Percentiles rank a stretch among this genome's conserved stretches.
Conservation (phyloP, 2,329 filamentous ascomycete genomes). For the Tolypocladium paradoxum region DNA sequence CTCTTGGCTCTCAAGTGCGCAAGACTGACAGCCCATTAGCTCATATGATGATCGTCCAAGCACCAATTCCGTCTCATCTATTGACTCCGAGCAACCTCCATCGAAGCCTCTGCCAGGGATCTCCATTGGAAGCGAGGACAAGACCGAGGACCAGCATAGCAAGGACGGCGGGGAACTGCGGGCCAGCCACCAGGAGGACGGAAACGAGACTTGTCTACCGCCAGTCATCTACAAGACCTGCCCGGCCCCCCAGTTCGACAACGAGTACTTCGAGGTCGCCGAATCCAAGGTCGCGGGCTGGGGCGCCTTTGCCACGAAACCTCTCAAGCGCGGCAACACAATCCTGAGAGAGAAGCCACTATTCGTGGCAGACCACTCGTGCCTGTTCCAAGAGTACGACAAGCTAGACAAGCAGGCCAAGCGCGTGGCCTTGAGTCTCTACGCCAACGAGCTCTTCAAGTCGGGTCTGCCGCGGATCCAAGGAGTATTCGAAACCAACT, state of each 20-base stretch:
- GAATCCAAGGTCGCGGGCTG: conserved; percentile 31
- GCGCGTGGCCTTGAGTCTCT: conserved; percentile 25
- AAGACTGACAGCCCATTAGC: neutral
- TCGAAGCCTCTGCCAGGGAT: neutral
- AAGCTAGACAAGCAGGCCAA: conserved; percentile 19
- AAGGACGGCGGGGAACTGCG: neutral
- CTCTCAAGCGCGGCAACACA: conserved; percentile 25
- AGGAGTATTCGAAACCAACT: conserved; percentile 34
- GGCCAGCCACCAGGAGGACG: neutral
- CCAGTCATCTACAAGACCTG: conserved; percentile 1
- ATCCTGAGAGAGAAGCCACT: conserved; percentile 36
- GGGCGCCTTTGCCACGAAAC: conserved; percentile 33
- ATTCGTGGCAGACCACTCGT: conserved; percentile 17
- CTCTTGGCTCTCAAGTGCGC: no score
- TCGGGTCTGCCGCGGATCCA: conserved; percentile 17
- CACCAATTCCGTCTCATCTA: neutral
- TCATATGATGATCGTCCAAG: neutral
- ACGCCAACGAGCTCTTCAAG: conserved; percentile 20
- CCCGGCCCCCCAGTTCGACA: conserved; percentile 17
- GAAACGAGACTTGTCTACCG: neutral
- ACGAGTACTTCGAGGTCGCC: conserved; percentile 29
- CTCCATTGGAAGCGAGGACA: neutral
- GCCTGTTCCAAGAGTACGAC: conserved; percentile 24
- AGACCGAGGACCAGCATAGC: neutral
- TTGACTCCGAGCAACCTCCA: neutral